phyloP scores from a whole-genome alignment of 1,284 basidiomycete species.

The Leccinum fuscescens region DNA sequence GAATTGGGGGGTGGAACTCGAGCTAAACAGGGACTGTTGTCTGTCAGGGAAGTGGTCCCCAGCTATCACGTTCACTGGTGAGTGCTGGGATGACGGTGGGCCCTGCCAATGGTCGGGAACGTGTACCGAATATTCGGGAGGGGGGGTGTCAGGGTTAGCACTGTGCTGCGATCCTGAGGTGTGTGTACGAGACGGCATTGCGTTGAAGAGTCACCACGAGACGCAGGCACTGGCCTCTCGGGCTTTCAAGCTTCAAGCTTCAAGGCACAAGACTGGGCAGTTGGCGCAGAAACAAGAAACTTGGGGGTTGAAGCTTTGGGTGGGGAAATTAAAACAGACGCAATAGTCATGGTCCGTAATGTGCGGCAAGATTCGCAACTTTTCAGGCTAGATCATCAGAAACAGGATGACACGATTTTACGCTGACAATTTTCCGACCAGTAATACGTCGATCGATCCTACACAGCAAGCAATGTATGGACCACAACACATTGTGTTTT shows the following conservation, averaged over 20 bases:
- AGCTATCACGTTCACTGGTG: constrained; percentile 12
- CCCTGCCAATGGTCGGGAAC: constrained; percentile 12
- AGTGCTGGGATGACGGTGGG: constrained; percentile 19
- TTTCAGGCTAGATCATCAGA: neutral
- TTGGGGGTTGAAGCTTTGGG: constrained; percentile 2
- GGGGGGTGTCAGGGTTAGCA: constrained; percentile 30
- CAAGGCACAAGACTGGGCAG: neutral
- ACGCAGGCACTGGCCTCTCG: neutral
- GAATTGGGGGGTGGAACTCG: constrained; percentile 18
- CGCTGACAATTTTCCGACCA: neutral
- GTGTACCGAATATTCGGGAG: constrained; percentile 31
- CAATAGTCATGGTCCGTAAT: neutral
- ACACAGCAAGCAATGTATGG: neutral
- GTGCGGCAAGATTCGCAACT: neutral
- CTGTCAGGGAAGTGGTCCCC: constrained; percentile 16
- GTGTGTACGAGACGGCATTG: constrained; percentile 18
- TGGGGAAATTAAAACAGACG: constrained; percentile 1
- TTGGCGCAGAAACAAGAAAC: neutral
- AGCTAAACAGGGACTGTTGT: constrained; percentile 17
- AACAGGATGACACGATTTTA: neutral
- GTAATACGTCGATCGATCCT: neutral
- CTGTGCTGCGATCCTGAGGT: constrained; percentile 17
- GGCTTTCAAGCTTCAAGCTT: neutral
- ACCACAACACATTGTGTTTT: neutral
- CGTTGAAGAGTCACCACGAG: neutral